Conservation (phyloP, 768 basidiomycete genomes). For the Phylloporus arenicola region DNA sequence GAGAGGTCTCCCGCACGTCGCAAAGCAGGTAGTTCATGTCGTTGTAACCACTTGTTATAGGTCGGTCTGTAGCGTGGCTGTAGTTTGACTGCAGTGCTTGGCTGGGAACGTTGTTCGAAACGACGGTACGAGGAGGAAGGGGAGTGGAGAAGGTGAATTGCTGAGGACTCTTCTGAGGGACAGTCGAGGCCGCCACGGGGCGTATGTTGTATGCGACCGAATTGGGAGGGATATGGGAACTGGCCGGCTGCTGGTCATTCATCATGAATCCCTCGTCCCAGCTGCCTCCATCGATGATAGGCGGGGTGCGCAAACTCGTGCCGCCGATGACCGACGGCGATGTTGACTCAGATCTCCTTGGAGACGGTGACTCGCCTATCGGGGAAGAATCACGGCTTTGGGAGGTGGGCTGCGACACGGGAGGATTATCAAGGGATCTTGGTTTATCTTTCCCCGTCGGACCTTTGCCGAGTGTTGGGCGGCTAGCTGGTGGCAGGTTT, state of each 20-base stretch:
- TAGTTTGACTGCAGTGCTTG: slow-evolving; percentile 36
- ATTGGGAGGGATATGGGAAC: slow-evolving; percentile 33
- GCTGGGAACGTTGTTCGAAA: slow-evolving; percentile 40
- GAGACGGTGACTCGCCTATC: slow-evolving; percentile 45
- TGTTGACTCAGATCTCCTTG: slow-evolving; percentile 33
- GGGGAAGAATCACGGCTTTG: slow-evolving; percentile 65
- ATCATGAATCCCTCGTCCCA: slow-evolving; percentile 59
- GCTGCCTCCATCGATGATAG: slow-evolving; percentile 43
- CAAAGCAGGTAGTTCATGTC: slow-evolving; percentile 42
- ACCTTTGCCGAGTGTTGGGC: slow-evolving; percentile 72
- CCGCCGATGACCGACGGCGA: slow-evolving; percentile 31
- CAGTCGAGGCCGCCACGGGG: slow-evolving; percentile 40
- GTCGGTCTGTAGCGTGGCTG: slow-evolving; percentile 47
- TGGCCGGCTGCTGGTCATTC: slow-evolving; percentile 37
- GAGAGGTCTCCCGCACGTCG: slow-evolving; percentile 44
- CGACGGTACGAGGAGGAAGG: slow-evolving; percentile 39
- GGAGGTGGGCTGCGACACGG: slow-evolving; percentile 36
- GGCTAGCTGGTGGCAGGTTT: slow-evolving; percentile 66
- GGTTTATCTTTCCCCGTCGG: slow-evolving; percentile 86
- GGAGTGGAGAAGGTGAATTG: slow-evolving; percentile 40
- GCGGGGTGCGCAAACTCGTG: slow-evolving; percentile 31
- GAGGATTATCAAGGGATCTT: slow-evolving; percentile 39
- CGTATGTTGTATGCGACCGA: slow-evolving; percentile 42
- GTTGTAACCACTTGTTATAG: slow-evolving; percentile 42
- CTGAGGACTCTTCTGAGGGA: slow-evolving; percentile 42